These are phyloP conservation scores for Fragilaria crotonensis DNA, from an alignment of 108 stramenopile genomes.

Conservation along the genomic window DNA sequence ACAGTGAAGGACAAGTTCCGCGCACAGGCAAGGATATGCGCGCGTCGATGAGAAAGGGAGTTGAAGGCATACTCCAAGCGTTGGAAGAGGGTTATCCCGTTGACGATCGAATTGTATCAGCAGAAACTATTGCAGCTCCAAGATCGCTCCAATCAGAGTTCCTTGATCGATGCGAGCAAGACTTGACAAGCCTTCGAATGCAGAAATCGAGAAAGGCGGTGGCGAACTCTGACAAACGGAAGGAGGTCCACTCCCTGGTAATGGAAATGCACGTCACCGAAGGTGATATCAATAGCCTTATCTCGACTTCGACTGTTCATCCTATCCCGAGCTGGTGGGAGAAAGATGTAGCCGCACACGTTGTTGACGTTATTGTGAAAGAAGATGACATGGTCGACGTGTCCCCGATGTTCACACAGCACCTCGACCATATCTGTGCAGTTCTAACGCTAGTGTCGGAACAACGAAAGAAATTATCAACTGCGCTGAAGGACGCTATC, in stretches of 20 bases:
- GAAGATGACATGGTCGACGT: constrained; percentile 17
- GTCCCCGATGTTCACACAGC: constrained; percentile 27
- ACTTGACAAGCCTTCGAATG: constrained; percentile 44
- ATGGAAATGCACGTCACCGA: constrained; percentile 47
- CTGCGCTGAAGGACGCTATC: constrained; percentile 36
- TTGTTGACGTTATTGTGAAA: constrained; percentile 14
- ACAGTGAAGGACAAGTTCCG: not conserved
- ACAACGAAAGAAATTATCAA: constrained; percentile 40
- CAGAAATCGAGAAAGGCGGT: constrained; percentile 48
- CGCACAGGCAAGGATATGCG: not conserved
- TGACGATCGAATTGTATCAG: no score
- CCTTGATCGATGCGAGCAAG: constrained; percentile 45
- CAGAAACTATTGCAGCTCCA: not conserved
- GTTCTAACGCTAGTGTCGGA: constrained; percentile 28
- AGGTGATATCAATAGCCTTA: constrained; percentile 26
- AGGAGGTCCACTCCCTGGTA: constrained; percentile 17
- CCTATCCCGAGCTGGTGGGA: constrained; percentile 44
- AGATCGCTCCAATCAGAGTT: constrained; percentile 8
- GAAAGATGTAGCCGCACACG: constrained; percentile 4
- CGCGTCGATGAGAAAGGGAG: not conserved
- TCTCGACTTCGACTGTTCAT: constrained; percentile 7
- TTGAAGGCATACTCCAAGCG: constrained; percentile 21
- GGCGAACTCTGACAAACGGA: constrained; percentile 26
- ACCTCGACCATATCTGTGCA: constrained; percentile 28
- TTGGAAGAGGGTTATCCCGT: no score